Evolutionary conservation across 2,329 filamentous ascomycete species (phyloP).

Genomic region (Diaporthe sp.): DNA sequence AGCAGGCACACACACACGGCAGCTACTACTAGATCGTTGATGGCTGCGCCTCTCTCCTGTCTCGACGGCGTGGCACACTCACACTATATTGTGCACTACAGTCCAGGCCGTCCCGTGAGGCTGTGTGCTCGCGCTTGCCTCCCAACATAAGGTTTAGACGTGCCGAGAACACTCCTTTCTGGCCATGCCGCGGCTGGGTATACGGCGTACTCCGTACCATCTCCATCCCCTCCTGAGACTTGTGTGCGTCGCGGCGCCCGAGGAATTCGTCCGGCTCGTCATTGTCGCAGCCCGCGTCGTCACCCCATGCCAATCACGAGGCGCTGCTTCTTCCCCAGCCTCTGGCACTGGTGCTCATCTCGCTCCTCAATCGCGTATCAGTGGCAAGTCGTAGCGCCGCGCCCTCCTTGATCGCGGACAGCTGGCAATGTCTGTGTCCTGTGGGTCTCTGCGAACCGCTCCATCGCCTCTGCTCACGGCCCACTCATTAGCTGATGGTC

Average conservation of each 20-base stretch:
- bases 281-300: constrained; percentile 31
- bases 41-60: constrained; percentile 29
- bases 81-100: neutral
- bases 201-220: neutral
- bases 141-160: constrained; percentile 24
- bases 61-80: constrained; percentile 19
- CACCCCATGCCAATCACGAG: constrained; percentile 33
- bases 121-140: constrained; percentile 6
- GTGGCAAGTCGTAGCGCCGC: constrained; percentile 17
- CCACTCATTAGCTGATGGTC: constrained; percentile 13
- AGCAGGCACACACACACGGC: neutral
- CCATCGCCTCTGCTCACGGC: neutral
- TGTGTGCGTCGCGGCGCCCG: constrained; percentile 21
- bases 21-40: neutral
- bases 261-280: constrained; percentile 28
- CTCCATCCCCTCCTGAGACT: neutral
- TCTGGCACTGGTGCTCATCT: constrained; percentile 4
- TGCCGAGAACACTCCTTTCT: constrained; percentile 15
- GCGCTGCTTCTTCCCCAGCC: neutral
- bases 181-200: neutral
- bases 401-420: constrained; percentile 10
- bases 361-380: constrained; percentile 5
- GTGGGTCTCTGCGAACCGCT: constrained; percentile 17
- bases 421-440: constrained; percentile 18
- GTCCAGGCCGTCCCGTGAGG: constrained; percentile 25